Conservation (phyloP, 2,329 filamentous ascomycete genomes). For the Aspergillus sojae region DNA sequence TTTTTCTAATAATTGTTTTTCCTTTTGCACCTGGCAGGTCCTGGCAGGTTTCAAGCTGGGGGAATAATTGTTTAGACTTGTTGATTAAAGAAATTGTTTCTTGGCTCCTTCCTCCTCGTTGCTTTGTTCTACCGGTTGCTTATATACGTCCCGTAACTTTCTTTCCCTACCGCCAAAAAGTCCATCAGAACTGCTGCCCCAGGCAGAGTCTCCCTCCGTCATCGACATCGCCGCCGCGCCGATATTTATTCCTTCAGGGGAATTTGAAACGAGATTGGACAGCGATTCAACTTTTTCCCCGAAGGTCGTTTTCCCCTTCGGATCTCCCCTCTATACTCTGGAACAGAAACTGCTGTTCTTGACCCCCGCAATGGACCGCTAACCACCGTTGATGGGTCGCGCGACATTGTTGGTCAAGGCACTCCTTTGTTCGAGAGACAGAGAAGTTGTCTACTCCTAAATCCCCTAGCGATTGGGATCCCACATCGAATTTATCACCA, state of each 20-base stretch:
- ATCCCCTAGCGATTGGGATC: slow-evolving; percentile 33
- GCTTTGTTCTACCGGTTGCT: slow-evolving; percentile 11
- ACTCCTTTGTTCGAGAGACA: slow-evolving; percentile 31
- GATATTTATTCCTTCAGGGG: slow-evolving; percentile 8
- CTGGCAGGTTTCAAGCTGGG: not conserved
- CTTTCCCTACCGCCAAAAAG: slow-evolving; percentile 22
- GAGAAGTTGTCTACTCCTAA: slow-evolving; percentile 30
- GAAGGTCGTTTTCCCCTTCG: slow-evolving; percentile 1
- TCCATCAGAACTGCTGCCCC: slow-evolving; percentile 22
- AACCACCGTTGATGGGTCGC: slow-evolving; percentile 37
- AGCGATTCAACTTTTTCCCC: not conserved
- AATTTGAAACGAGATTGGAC: not conserved
- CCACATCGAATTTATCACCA: slow-evolving; percentile 15
- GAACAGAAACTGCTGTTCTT: slow-evolving; percentile 25
- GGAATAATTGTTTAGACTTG: not conserved
- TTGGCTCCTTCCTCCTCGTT: slow-evolving; percentile 15
- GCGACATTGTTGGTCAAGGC: slow-evolving; percentile 40
- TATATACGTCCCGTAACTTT: slow-evolving; percentile 22
- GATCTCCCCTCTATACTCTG: slow-evolving; percentile 6
- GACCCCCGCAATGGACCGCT: slow-evolving; percentile 44
- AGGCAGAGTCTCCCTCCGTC: slow-evolving; percentile 21
- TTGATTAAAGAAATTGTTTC: slow-evolving; percentile 10
- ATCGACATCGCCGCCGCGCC: slow-evolving; percentile 6
- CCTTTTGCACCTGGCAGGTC: slow-evolving; percentile 10
- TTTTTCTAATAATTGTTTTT: slow-evolving; percentile 11